phyloP scores from a whole-genome alignment of 169 alveolate genomes.

The Theileria sp. region DNA sequence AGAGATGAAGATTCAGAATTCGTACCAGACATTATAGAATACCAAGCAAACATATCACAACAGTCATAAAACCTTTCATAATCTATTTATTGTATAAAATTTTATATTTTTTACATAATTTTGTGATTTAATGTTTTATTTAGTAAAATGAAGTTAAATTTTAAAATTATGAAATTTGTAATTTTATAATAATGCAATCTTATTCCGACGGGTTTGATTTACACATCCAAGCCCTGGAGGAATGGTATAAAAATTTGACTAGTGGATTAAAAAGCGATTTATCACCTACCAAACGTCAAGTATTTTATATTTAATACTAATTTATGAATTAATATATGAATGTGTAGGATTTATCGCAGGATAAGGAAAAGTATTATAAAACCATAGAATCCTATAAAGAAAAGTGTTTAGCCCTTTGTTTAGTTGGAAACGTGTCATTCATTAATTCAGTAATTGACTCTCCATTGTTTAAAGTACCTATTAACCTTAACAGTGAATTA shows the following conservation, averaged over 20 bases:
- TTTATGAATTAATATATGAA: too few relatives aligned
- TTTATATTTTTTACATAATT: too few relatives aligned
- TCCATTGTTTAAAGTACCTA: conserved; percentile 14
- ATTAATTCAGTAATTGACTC: conserved; percentile 41
- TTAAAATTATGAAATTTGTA: neutral
- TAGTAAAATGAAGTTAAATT: neutral
- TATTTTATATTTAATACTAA: too few relatives aligned
- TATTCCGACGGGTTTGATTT: conserved; percentile 10
- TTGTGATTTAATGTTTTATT: neutral
- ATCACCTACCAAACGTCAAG: neutral
- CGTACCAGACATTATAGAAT: conserved; percentile 20
- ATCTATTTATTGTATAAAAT: neutral
- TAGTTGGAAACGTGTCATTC: conserved; percentile 33
- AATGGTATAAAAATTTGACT: neutral
- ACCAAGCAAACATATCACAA: conserved; percentile 15
- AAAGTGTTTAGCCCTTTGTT: conserved; percentile 19
- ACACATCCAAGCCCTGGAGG: neutral
- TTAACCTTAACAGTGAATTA: too few relatives aligned
- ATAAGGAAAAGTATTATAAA: neutral
- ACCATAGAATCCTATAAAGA: conserved; percentile 14
- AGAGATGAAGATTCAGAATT: conserved; percentile 10
- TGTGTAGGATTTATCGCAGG: neutral
- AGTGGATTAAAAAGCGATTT: neutral
- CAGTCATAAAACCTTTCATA: neutral
- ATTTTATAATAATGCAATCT: neutral